phyloP scores from a whole-genome alignment of 768 basidiomycete genomes.

The Hydnomerulius pinastri region DNA sequence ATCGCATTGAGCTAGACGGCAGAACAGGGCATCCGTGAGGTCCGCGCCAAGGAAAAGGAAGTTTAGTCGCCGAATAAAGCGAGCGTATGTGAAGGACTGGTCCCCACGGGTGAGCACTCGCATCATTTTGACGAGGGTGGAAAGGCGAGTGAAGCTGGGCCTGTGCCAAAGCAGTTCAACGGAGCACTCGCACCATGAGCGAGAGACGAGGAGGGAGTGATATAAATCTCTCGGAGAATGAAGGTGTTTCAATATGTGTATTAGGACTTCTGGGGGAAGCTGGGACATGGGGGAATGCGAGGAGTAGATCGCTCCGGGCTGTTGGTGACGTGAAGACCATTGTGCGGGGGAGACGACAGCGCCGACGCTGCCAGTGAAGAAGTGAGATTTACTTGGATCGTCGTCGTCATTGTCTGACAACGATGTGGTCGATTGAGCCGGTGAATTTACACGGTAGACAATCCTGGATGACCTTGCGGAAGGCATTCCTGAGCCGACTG shows the following conservation, averaged over 20 bases:
- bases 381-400: slow-evolving; percentile 53
- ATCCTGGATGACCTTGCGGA: slow-evolving; percentile 34
- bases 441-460: slow-evolving; percentile 45
- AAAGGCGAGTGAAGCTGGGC: slow-evolving; percentile 69
- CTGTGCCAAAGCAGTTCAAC: slow-evolving; percentile 96
- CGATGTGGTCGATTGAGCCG: slow-evolving; percentile 74
- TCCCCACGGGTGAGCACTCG: slow-evolving; percentile 61
- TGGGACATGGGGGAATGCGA: slow-evolving; percentile 58
- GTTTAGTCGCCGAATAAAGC: slow-evolving; percentile 89
- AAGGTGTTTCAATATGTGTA: slow-evolving; percentile 88
- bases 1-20: slow-evolving; percentile 69
- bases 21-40: slow-evolving; percentile 75
- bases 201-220: slow-evolving; percentile 75
- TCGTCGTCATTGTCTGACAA: slow-evolving; percentile 75
- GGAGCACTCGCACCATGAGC: slow-evolving; percentile 94
- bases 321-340: slow-evolving; percentile 46
- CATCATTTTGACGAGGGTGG: slow-evolving; percentile 79
- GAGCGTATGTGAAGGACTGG: slow-evolving; percentile 84
- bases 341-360: slow-evolving; percentile 64
- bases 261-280: slow-evolving; percentile 89
- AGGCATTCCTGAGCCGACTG: slow-evolving; percentile 7
- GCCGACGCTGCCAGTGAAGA: slow-evolving; percentile 37
- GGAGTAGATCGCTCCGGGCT: slow-evolving; percentile 30
- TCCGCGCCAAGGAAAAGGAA: slow-evolving; percentile 70
- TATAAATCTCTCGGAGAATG: slow-evolving; percentile 74